Evolutionary conservation across 2,329 filamentous ascomycete genomes (phyloP), one percentile per base, ranked within the genome.

Genomic region (Stachybotrys chlorohalonatus): DNA sequence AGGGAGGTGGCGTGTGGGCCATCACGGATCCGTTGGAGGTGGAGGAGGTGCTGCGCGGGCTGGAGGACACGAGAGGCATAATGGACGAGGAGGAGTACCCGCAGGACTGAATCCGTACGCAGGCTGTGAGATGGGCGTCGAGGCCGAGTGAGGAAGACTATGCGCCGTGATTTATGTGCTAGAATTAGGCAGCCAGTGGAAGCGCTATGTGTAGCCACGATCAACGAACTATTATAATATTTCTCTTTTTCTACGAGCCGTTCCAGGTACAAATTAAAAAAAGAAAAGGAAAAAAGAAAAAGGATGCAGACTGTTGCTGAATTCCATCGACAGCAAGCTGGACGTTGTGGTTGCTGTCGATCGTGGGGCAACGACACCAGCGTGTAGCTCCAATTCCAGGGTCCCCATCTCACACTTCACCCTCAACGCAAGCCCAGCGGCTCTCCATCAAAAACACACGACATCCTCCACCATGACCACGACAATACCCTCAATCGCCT

Each of bases 1-100:
- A 93, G 67, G 91, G 91, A 1, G 92, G 91, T 51, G 93, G 93
- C 2, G 92, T 96, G 0, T 96, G 92, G 91, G 91, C 87, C 5
- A 89, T 96, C 53, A 92, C 85, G 9, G 86, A 91, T 66, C 90
- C 92, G 8, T 80, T 78, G 54, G 87, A 90, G 68, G 81, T 90
- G 50, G 86, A 91, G 58, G 83, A 87, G 58, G 81, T 86, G 49
- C 67, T 90, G 46, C 76, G 72, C 57, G 84, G 79, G 2, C 66
- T 90, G 49, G 83, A 89, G 60, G 80, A 86, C 66, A 89, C 85
- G 9, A 84, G 79, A 47, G 67, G 64, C 11, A 63, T 80, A 31
- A 65, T 74, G 31, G 78, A 80, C 31, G 78, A 82, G 47, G 75
- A 79, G 49, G 73, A 74, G 15, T 67, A 68, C 48, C 64, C 61